Conservation (phyloP, 2,329 filamentous ascomycete species). For the Botryotinia globosa region DNA sequence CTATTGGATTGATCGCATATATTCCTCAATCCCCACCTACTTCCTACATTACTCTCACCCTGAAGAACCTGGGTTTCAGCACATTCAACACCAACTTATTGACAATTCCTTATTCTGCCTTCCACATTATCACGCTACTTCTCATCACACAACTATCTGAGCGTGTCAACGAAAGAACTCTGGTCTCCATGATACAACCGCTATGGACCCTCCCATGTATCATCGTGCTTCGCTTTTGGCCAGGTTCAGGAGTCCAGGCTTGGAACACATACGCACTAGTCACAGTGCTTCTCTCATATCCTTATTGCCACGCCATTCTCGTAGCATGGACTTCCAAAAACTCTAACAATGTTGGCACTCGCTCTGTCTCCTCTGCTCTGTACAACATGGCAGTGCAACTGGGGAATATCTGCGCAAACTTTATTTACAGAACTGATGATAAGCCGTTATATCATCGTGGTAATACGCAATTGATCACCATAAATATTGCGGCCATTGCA, state of each 20-base stretch:
- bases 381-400: conserved; percentile 52
- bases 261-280: conserved; percentile 43
- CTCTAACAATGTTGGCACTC: conserved; percentile 58
- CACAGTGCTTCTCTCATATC: conserved; percentile 35
- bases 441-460: conserved; percentile 55
- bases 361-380: conserved; percentile 59
- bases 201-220: conserved; percentile 45
- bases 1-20: conserved; percentile 47
- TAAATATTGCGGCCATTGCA: conserved; percentile 47
- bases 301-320: conserved; percentile 37
- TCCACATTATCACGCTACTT: conserved; percentile 47
- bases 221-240: conserved; percentile 39
- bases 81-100: conserved; percentile 48
- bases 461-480: conserved; percentile 54
- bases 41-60: conserved; percentile 54
- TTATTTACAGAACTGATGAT: conserved; percentile 52
- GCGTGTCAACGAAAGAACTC: conserved; percentile 41
- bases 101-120: conserved; percentile 45
- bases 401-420: conserved; percentile 42
- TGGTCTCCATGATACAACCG: conserved; percentile 40
- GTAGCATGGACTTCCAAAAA: conserved; percentile 52
- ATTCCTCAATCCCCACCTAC: conserved; percentile 49
- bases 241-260: conserved; percentile 26
- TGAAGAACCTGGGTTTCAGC: conserved; percentile 39
- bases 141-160: conserved; percentile 47